These are phyloP conservation scores for Ustilago curta DNA, from an alignment of 1,284 basidiomycete species.

Conservation along the genomic window DNA sequence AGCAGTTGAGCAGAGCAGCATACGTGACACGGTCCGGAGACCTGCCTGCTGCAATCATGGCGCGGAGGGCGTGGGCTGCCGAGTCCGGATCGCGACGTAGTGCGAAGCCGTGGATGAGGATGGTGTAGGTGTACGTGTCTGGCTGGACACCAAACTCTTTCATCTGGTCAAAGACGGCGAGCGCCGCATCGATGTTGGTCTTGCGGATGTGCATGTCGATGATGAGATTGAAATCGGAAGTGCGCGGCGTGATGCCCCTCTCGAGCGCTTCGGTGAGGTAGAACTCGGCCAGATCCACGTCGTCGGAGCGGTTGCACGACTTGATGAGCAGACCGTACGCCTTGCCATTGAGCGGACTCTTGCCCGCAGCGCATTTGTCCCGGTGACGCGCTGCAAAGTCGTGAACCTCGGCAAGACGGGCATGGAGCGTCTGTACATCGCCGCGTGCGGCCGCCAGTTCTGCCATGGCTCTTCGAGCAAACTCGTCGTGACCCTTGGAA, in stretches of 20 bases:
- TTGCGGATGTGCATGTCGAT: constrained; percentile 42
- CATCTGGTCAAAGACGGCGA: constrained; percentile 77
- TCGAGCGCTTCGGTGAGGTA: constrained; percentile 27
- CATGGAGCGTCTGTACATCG: constrained; percentile 27
- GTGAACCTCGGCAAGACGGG: constrained; percentile 13
- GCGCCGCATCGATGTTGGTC: constrained; percentile 70
- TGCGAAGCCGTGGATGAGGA: constrained; percentile 79
- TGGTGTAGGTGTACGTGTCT: constrained; percentile 73
- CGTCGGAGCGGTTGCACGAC: constrained; percentile 30
- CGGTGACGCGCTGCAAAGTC: constrained; percentile 29
- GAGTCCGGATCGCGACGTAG: constrained; percentile 77
- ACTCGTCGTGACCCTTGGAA: constrained; percentile 1
- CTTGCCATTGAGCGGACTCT: constrained; percentile 16
- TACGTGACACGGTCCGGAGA: constrained; percentile 64
- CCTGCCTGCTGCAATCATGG: constrained; percentile 70
- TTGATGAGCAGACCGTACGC: constrained; percentile 28
- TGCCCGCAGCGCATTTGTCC: constrained; percentile 13
- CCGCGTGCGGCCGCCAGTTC: constrained; percentile 35
- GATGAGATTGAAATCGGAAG: constrained; percentile 37
- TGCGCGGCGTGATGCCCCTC: constrained; percentile 17
- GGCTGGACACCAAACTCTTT: constrained; percentile 73
- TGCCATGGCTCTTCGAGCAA: constrained; percentile 4
- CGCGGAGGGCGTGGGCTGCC: constrained; percentile 78
- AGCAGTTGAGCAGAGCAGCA: constrained; percentile 82
- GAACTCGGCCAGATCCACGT: constrained; percentile 38